These are phyloP conservation scores for Lentinula lateritia DNA, from an alignment of 768 basidiomycete genomes.

Conservation along the genomic window DNA sequence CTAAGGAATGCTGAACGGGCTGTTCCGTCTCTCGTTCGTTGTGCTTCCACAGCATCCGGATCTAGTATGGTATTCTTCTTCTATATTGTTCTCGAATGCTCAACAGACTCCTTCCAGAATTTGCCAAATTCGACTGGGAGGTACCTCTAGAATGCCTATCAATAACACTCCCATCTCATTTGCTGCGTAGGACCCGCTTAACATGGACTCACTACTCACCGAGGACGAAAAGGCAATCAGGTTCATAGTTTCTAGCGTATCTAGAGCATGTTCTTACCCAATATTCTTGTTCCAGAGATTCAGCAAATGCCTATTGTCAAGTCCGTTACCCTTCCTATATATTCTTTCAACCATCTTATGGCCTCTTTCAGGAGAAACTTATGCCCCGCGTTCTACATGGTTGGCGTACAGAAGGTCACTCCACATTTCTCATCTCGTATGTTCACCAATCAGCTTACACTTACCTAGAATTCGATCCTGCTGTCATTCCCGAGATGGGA, in stretches of 20 bases:
- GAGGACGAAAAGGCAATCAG: constrained; percentile 89
- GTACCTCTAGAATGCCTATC: constrained; percentile 11
- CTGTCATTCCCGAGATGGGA: constrained; percentile 87
- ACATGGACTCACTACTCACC: constrained; percentile 71
- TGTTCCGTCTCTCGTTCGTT: background rate
- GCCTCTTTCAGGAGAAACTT: constrained; percentile 59
- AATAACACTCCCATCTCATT: background rate
- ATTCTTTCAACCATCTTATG: background rate
- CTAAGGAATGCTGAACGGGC: background rate
- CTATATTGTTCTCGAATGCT: background rate
- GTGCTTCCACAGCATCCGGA: constrained; percentile 7
- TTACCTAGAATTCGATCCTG: constrained; percentile 63
- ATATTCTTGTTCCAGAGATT: constrained; percentile 48
- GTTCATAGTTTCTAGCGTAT: constrained; percentile 32
- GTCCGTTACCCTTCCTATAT: constrained; percentile 26
- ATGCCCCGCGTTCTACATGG: constrained; percentile 84
- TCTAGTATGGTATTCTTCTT: background rate
- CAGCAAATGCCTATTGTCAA: constrained; percentile 76
- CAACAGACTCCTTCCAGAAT: constrained; percentile 20
- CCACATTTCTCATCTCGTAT: background rate
- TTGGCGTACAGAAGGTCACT: constrained; percentile 80
- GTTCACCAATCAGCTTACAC: background rate
- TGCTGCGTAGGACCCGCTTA: constrained; percentile 70
- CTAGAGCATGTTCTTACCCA: constrained; percentile 2
- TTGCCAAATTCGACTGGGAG: constrained; percentile 42